Base-by-base conservation (phyloP, 2,329 filamentous ascomycete genomes). In the Ilyonectria robusta region DNA sequence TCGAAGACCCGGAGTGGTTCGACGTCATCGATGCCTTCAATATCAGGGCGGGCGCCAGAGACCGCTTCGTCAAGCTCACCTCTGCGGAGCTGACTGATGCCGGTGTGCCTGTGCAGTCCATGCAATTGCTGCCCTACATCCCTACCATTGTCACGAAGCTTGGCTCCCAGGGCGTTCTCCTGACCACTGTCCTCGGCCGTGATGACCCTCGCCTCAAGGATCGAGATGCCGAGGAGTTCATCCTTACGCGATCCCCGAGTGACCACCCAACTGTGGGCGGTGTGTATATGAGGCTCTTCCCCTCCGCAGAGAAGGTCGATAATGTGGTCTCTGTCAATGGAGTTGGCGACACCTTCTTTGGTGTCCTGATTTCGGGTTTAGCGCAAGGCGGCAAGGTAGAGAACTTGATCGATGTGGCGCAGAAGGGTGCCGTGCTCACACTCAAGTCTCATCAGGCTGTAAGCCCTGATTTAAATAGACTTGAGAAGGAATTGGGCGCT, bases 311-410 rank as follows among this genome's bases (percentile, higher is more conserved):
- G 77, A 81, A 84, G 17, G 86, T 97, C 0, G 81, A 87, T 21
- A 89, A 96, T 29, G 86, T 97, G 1, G 90, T 95, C 1, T 97
- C 94, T 53, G 95, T 98, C 10, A 98, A 98, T 78, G 96, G 95
- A 0, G 94, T 94, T 2, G 96, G 96, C 0, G 96, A 99, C 81
- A 98, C 96, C 0, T 95, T 98, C 78, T 84, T 97, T 9, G 96
- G 95, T 0, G 92, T 94, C 15, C 74, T 98, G 62, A 84, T 97
- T n/a, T 92, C 94, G 1, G 94, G 93, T 0, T 78, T 98, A 71
- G 90, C 91, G 0, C 88, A 86, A 74, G 87, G 87, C 0, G 86
- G 85, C 3, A 82, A 81, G 67, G 78, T 88, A 66, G 81, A 90
- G 75, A 86, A 91, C 53, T 79, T 96, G 61, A 84, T 99, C n/a